Percentiles rank a stretch among this genome's conserved stretches.
These are phyloP conservation scores for Inga leiocalycina DNA, from an alignment of 306 rosid genomes.

Conservation along the genomic window DNA sequence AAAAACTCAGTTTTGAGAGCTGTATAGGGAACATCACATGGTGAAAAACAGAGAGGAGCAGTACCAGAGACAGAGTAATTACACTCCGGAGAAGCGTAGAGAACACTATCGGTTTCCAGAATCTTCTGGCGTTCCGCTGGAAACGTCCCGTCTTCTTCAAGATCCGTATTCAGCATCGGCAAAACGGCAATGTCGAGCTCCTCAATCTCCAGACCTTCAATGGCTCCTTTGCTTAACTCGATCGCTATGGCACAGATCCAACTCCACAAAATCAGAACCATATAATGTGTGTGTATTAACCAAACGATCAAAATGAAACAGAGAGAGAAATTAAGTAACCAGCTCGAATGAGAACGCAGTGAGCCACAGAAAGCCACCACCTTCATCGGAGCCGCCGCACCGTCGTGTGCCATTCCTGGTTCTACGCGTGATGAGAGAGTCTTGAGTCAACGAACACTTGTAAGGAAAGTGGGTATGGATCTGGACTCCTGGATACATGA, in stretches of 20 bases:
- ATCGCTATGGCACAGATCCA: constrained; percentile 42
- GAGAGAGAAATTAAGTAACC: constrained; percentile 28
- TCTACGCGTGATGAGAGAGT: neutral
- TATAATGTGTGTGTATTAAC: no score
- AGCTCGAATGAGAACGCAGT: constrained; percentile 48
- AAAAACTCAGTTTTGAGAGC: no score
- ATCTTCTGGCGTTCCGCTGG: constrained; percentile 68
- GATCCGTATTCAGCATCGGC: constrained; percentile 74
- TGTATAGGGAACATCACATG: neutral
- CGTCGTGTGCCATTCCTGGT: constrained; percentile 16
- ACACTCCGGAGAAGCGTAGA: constrained; percentile 84
- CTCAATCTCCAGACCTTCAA: constrained; percentile 60
- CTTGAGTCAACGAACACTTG: neutral
- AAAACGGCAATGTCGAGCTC: constrained; percentile 56
- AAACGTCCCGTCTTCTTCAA: constrained; percentile 53
- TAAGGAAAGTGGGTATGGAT: no score
- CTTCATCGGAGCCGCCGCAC: constrained; percentile 23
- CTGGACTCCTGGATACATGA: neutral
- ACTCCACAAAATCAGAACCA: neutral
- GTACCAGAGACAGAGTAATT: constrained; percentile 49
- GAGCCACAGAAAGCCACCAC: constrained; percentile 61
- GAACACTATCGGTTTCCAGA: constrained; percentile 61
- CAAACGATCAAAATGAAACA: neutral
- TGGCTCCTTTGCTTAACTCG: constrained; percentile 32
- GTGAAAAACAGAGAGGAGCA: neutral